Evolutionary conservation across 2,329 filamentous ascomycete genomes (phyloP).

Genomic region (Sarocladium strictum): DNA sequence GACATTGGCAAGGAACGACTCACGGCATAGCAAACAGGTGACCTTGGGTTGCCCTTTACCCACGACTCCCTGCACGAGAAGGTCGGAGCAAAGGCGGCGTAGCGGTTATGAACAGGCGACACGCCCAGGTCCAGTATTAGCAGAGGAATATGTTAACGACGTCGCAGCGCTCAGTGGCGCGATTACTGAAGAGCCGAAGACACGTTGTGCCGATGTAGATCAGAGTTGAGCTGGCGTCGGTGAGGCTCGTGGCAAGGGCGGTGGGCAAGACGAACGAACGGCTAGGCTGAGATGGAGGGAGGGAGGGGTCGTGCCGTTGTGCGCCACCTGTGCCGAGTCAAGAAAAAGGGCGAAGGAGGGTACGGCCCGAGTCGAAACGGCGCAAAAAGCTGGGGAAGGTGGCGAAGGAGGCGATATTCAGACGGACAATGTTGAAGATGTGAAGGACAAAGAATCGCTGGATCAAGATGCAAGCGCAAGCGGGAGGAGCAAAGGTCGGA

Average conservation of each 20-base stretch:
- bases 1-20: conserved; percentile 20
- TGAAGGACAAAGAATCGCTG: neutral
- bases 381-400: neutral
- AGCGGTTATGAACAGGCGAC: conserved; percentile 14
- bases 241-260: neutral
- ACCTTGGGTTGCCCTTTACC: conserved; percentile 27
- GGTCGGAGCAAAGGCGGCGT: conserved; percentile 37
- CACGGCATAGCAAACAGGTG: conserved; percentile 37
- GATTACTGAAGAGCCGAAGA: neutral
- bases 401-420: neutral
- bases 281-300: conserved; percentile 9
- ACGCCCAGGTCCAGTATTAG: neutral
- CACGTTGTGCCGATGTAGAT: neutral
- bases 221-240: neutral
- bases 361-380: conserved; percentile 6
- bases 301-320: conserved; percentile 10
- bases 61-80: conserved; percentile 39
- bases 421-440: neutral
- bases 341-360: neutral
- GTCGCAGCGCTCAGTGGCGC: conserved; percentile 1
- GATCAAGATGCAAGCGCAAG: neutral
- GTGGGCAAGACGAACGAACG: neutral
- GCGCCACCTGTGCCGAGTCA: conserved; percentile 1
- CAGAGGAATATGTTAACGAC: neutral
- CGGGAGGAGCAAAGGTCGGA: neutral